Evolutionary conservation across 2,329 filamentous ascomycete species (phyloP).

Genomic region (Neoscytalidium dimidiatum): DNA sequence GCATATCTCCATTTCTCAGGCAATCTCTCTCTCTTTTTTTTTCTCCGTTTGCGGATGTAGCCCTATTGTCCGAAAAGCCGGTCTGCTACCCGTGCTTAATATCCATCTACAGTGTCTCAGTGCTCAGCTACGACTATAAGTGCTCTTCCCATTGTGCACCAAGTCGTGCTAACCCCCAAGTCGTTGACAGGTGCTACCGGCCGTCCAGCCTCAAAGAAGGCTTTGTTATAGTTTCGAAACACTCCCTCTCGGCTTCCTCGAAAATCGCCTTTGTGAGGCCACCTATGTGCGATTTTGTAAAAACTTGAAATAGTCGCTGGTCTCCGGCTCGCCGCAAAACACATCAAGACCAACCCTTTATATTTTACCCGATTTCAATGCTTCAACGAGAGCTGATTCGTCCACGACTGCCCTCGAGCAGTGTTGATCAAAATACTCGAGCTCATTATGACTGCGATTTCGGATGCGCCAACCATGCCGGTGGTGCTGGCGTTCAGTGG

Average conservation of each 20-base stretch:
- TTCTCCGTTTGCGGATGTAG: no score
- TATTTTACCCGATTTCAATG: slow-evolving; percentile 50
- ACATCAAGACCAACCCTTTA: slow-evolving; percentile 53
- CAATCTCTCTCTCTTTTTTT: no score
- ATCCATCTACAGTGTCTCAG: no score
- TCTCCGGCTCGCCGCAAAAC: slow-evolving; percentile 46
- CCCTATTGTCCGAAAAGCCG: no score
- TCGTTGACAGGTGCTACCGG: slow-evolving; percentile 42
- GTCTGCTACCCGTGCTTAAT: no score
- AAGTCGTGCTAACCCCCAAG: background rate
- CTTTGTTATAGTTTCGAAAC: slow-evolving; percentile 49
- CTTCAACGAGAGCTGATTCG: slow-evolving; percentile 49
- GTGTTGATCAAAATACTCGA: slow-evolving; percentile 55
- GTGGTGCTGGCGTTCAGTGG: slow-evolving; percentile 46
- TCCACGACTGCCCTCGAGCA: slow-evolving; percentile 53
- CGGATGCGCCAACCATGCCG: slow-evolving; percentile 40
- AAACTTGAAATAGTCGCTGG: slow-evolving; percentile 45
- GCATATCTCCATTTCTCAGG: no score
- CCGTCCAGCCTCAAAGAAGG: slow-evolving; percentile 39
- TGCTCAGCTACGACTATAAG: no score
- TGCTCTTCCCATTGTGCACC: no score
- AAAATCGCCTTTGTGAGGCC: slow-evolving; percentile 47
- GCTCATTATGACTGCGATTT: slow-evolving; percentile 51
- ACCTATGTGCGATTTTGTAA: slow-evolving; percentile 49
- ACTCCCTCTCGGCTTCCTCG: slow-evolving; percentile 45